These are phyloP conservation scores for Cladosporium sp. DNA, from an alignment of 2,329 filamentous ascomycete species.

Conservation along the genomic window DNA sequence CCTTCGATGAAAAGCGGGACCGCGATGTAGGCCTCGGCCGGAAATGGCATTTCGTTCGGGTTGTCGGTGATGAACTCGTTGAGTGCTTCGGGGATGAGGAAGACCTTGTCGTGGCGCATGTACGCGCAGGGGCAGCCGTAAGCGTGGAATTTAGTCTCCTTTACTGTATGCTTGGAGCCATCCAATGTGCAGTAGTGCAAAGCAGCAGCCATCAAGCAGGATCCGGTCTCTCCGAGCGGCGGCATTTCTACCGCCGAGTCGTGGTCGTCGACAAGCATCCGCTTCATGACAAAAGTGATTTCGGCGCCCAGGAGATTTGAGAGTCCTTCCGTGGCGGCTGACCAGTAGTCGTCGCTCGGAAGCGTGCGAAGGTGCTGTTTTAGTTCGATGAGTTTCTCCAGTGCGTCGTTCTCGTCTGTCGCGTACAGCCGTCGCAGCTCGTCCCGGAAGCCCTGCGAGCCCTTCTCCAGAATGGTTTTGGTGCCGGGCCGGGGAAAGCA, in stretches of 20 bases:
- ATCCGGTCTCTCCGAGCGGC: conserved; percentile 53
- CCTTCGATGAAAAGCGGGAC: conserved; percentile 59
- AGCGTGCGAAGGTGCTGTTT: conserved; percentile 51
- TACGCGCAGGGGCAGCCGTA: conserved; percentile 60
- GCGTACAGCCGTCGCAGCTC: conserved; percentile 20
- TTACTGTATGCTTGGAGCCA: conserved; percentile 47
- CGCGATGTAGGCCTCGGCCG: conserved; percentile 60
- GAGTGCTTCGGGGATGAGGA: conserved; percentile 58
- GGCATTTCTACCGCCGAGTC: conserved; percentile 54
- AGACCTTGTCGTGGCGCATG: conserved; percentile 67
- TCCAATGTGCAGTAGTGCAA: conserved; percentile 59
- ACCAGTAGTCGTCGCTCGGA: conserved; percentile 58
- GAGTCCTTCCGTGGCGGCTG: conserved; percentile 56
- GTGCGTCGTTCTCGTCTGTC: conserved; percentile 52
- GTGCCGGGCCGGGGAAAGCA: conserved; percentile 25
- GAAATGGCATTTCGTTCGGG: conserved; percentile 54
- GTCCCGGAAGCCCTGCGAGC: conserved; percentile 21
- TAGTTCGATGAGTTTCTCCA: conserved; percentile 53
- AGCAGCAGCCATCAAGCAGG: conserved; percentile 58
- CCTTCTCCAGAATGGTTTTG: conserved; percentile 20
- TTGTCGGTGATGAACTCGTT: conserved; percentile 54
- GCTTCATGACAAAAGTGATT: conserved; percentile 62
- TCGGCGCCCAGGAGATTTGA: conserved; percentile 58
- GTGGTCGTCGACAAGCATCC: conserved; percentile 54
- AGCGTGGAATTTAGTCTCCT: conserved; percentile 58